Evolutionary conservation across 2,329 filamentous ascomycete genomes (phyloP).

Genomic region (Endocalyx cinctus): DNA sequence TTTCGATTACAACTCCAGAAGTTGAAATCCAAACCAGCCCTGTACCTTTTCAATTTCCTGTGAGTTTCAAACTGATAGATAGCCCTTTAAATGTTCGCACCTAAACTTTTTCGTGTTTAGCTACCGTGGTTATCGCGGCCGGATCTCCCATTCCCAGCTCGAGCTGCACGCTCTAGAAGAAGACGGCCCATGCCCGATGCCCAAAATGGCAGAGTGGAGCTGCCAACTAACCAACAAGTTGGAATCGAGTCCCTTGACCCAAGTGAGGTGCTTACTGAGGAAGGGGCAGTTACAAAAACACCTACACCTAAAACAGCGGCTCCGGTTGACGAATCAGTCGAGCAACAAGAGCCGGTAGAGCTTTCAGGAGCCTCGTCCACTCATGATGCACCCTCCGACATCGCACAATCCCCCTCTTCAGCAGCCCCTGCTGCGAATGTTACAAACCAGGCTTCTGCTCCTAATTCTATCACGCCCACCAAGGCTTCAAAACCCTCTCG

Average conservation of each 20-base stretch:
- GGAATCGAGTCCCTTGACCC: conserved; percentile 12
- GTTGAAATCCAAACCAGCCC: conserved; percentile 17
- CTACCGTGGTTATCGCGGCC: conserved; percentile 55
- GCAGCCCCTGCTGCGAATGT: conserved; percentile 31
- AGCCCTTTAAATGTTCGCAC: conserved; percentile 2
- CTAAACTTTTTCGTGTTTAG: conserved; percentile 32
- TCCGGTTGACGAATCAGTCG: too few relatives aligned
- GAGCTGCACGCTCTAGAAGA: conserved; percentile 36
- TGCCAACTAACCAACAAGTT: conserved; percentile 37
- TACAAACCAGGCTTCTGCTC: conserved; percentile 17
- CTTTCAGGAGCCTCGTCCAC: conserved; percentile 3
- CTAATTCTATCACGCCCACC: conserved; percentile 19
- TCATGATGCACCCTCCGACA: neutral
- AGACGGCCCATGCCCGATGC: conserved; percentile 32
- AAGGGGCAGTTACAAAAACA: conserved; percentile 16
- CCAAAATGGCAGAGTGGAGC: conserved; percentile 35
- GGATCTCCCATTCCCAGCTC: conserved; percentile 45
- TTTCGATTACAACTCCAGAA: conserved; percentile 20
- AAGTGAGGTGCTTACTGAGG: conserved; percentile 11
- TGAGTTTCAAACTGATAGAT: conserved; percentile 32
- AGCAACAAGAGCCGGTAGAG: too few relatives aligned
- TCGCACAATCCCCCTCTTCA: conserved; percentile 27
- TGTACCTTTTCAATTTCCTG: conserved; percentile 43
- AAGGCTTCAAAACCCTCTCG: conserved; percentile 28
- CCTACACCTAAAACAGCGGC: conserved; percentile 13